Percentiles rank a stretch among this genome's conserved stretches.
phyloP scores from a whole-genome alignment of 768 basidiomycete species.

The Russula earlei region DNA sequence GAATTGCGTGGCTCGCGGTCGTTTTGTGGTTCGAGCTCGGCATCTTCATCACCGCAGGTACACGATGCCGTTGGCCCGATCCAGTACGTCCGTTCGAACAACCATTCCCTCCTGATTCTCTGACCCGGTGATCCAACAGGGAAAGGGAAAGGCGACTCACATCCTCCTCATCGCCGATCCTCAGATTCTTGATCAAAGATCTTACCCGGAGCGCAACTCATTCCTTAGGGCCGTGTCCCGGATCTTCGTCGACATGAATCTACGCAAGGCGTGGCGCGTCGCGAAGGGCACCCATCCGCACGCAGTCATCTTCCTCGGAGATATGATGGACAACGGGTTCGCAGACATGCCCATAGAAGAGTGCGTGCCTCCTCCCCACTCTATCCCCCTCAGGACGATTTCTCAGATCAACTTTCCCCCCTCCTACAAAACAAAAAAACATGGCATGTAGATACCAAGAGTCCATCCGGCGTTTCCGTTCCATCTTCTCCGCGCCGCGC shows the following conservation, averaged over 20 bases:
- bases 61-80: constrained; percentile 9
- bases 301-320: constrained; percentile 74
- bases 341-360: constrained; percentile 51
- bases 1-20: constrained; percentile 49
- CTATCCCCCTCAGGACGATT: not conserved
- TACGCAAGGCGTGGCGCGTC: constrained; percentile 77
- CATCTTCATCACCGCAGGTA: constrained; percentile 33
- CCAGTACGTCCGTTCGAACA: not conserved
- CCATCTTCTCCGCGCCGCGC: constrained; percentile 49
- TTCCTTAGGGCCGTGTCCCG: constrained; percentile 52
- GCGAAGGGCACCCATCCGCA: constrained; percentile 54
- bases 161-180: constrained; percentile 84
- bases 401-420: not conserved
- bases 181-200: constrained; percentile 68
- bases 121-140: not conserved
- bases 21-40: constrained; percentile 66
- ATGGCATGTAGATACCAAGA: constrained; percentile 53
- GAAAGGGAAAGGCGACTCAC: constrained; percentile 10
- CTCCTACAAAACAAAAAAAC: no score
- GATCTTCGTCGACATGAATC: constrained; percentile 66
- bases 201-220: constrained; percentile 54
- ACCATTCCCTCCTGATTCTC: no score
- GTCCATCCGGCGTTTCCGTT: constrained; percentile 58
- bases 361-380: constrained; percentile 37
- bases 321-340: constrained; percentile 87